Evolutionary conservation across 352 stramenopile genomes (phyloP).

Genomic region (Albugo candida): DNA sequence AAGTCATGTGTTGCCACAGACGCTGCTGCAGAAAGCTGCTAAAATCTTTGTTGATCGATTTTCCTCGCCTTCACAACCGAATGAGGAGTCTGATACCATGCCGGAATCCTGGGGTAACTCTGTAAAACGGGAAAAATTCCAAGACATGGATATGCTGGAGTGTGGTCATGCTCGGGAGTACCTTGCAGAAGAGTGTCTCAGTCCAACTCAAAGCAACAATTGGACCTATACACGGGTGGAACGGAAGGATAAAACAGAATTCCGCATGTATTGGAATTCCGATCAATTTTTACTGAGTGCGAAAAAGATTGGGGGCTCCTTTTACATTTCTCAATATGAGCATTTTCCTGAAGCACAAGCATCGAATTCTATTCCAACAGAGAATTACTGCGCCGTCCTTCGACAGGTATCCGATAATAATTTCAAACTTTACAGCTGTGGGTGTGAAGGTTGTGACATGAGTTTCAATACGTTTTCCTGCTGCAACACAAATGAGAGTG

Average conservation of each 20-base stretch:
- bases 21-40: no score
- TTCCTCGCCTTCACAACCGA: no score
- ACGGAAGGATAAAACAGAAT: constrained; percentile 69
- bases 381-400: constrained; percentile 63
- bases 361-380: constrained; percentile 17
- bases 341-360: constrained; percentile 50
- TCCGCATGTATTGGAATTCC: constrained; percentile 78
- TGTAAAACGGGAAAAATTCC: constrained; percentile 46
- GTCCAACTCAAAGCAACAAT: constrained; percentile 46
- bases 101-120: constrained; percentile 23
- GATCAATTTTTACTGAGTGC: constrained; percentile 69
- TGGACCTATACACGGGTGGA: constrained; percentile 70
- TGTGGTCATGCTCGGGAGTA: constrained; percentile 59
- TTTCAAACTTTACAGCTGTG: constrained; percentile 76
- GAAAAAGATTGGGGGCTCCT: constrained; percentile 61
- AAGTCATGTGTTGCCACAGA: no score
- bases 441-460: constrained; percentile 73
- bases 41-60: no score
- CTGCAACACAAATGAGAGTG: constrained; percentile 43
- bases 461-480: constrained; percentile 72
- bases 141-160: constrained; percentile 78
- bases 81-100: background rate
- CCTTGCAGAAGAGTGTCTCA: constrained; percentile 66
- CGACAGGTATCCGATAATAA: constrained; percentile 54
- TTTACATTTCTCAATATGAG: constrained; percentile 83